Conservation (phyloP, 2,329 filamentous ascomycete species). For the Stagonosporopsis rhizophila region DNA sequence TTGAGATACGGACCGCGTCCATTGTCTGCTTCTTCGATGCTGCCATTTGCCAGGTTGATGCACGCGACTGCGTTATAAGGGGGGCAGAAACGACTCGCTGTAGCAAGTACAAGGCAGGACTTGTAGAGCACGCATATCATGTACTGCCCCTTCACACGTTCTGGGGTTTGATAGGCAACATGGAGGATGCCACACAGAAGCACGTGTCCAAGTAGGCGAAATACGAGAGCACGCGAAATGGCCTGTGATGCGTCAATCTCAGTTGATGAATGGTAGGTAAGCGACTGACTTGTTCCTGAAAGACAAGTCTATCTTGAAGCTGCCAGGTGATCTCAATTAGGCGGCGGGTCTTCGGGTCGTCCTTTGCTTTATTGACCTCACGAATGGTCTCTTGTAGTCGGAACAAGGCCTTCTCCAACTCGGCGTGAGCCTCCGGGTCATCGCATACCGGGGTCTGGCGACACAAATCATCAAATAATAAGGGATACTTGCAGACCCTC, state of each 20-base stretch:
- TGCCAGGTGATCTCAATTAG: conserved; percentile 83
- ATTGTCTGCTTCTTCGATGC: conserved; percentile 76
- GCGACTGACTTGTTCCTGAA: conserved; percentile 70
- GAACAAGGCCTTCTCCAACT: conserved; percentile 76
- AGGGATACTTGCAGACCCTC: conserved; percentile 86
- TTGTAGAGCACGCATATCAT: conserved; percentile 87
- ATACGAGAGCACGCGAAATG: conserved; percentile 54
- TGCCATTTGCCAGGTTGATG: conserved; percentile 70
- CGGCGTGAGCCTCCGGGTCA: conserved; percentile 81
- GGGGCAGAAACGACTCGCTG: conserved; percentile 67
- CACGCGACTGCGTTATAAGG: conserved; percentile 78
- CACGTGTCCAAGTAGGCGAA: conserved; percentile 81
- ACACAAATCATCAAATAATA: conserved; percentile 83
- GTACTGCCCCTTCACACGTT: conserved; percentile 76
- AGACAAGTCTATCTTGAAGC: conserved; percentile 80
- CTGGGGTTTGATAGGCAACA: conserved; percentile 77
- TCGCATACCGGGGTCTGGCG: conserved; percentile 84
- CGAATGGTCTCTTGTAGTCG: conserved; percentile 76
- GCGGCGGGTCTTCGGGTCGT: conserved; percentile 72
- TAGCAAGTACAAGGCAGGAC: conserved; percentile 78
- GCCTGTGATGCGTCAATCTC: conserved; percentile 24
- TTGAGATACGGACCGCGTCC: conserved; percentile 65
- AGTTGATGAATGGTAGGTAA: neutral
- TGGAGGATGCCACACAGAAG: conserved; percentile 83
- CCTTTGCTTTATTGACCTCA: conserved; percentile 84